Percentiles rank a stretch among this genome's conserved stretches.
Conservation (phyloP, 75 land plant species). For the Pinus taeda region DNA sequence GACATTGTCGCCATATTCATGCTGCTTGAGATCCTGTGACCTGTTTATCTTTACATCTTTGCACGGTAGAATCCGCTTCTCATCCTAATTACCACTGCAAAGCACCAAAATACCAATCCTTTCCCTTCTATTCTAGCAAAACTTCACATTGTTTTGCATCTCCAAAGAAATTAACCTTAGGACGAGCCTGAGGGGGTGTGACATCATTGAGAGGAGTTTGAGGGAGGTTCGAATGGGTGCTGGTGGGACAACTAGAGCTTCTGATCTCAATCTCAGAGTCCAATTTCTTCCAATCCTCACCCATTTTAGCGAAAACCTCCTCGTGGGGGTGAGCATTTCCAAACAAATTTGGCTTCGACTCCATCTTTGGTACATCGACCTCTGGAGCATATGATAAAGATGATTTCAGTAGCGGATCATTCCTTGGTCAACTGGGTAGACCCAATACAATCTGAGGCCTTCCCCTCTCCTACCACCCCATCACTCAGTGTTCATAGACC, state of each 20-base stretch:
- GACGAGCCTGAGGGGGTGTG: constrained; percentile 20
- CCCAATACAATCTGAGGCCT: constrained; percentile 36
- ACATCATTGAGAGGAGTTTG: too few species aligned
- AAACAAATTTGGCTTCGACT: constrained; percentile 51
- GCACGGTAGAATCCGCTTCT: too few species aligned
- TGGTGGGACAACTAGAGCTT: constrained; percentile 44
- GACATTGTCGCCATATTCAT: too few species aligned
- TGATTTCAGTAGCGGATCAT: background rate
- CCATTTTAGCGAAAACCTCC: constrained; percentile 58
- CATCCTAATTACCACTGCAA: too few species aligned
- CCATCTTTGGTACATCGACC: background rate
- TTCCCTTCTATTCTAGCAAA: constrained; percentile 60
- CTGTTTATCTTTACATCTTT: too few species aligned
- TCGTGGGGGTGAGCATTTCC: constrained; percentile 68
- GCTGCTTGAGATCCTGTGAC: too few species aligned
- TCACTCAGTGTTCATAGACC: background rate
- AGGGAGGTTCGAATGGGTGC: constrained; percentile 66
- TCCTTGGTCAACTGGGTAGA: constrained; percentile 26
- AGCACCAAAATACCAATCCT: constrained; percentile 45
- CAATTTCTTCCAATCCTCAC: constrained; percentile 57
- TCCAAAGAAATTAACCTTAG: constrained; percentile 83
- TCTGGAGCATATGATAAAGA: background rate
- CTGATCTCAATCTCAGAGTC: constrained; percentile 44
- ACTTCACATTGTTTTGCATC: constrained; percentile 85
- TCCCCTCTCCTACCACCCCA: constrained; percentile 16